phyloP scores from a whole-genome alignment of 164 flowering plant genomes.

The Cinnamomum chago region DNA sequence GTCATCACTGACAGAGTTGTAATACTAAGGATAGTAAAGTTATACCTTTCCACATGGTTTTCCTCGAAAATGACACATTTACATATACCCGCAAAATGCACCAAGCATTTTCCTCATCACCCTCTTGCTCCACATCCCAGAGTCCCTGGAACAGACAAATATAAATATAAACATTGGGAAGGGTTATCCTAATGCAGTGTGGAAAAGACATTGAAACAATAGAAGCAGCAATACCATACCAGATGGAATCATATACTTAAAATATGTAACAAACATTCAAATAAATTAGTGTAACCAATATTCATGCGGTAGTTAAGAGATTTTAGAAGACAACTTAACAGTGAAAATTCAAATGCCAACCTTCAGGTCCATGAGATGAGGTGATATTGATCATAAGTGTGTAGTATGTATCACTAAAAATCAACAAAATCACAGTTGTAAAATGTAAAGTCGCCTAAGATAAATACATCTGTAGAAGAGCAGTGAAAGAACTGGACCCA shows the following conservation, averaged over 20 bases:
- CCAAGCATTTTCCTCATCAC: constrained; percentile 26
- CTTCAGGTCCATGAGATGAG: background rate
- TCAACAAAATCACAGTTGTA: background rate
- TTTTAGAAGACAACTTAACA: background rate
- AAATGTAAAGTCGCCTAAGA: background rate
- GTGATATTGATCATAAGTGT: background rate
- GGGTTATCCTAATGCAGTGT: background rate
- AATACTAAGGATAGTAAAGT: background rate
- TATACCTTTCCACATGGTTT: constrained; percentile 80
- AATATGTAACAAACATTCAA: background rate
- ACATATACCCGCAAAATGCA: constrained; percentile 66
- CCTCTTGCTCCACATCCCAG: constrained; percentile 68
- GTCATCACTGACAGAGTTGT: no score
- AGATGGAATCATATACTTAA: background rate
- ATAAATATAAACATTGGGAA: background rate
- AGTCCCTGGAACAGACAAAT: constrained; percentile 47
- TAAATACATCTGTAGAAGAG: background rate
- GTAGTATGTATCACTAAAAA: background rate
- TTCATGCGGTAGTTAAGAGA: background rate
- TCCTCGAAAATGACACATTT: constrained; percentile 86
- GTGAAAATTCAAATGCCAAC: background rate
- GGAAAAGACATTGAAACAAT: background rate
- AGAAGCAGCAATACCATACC: background rate
- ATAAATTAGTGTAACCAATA: background rate
- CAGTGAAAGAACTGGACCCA: background rate